A percentile compares a stretch with the other conserved stretches of the same genome.
These are phyloP conservation scores for Alternaria ethzedia DNA, from an alignment of 2,329 filamentous ascomycete species.

Conservation along the genomic window DNA sequence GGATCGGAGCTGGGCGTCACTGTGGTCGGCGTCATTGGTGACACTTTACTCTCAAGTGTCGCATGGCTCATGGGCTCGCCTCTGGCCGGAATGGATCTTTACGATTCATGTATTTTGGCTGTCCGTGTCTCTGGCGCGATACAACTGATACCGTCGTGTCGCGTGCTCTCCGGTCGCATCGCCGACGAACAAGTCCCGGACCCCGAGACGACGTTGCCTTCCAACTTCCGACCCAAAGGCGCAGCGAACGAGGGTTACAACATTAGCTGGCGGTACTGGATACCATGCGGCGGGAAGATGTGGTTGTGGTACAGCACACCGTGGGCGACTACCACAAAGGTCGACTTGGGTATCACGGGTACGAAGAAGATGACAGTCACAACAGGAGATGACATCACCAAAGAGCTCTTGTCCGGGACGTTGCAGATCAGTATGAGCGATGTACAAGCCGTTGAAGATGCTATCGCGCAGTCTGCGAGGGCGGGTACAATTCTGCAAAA, in stretches of 20 bases:
- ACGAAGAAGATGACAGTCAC: neutral
- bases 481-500: accelerated
- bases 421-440: neutral
- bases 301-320: neutral
- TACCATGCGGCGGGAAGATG: neutral
- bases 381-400: neutral
- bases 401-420: neutral
- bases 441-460: neutral
- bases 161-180: neutral
- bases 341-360: neutral
- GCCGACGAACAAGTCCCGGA: neutral
- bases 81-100: neutral
- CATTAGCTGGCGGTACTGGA: neutral
- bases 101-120: neutral
- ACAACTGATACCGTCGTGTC: neutral
- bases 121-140: neutral
- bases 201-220: neutral
- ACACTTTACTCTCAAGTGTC: neutral
- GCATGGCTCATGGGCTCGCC: neutral
- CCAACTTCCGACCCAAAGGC: neutral
- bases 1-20: neutral
- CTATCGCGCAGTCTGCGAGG: neutral
- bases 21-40: neutral
- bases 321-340: neutral
- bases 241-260: neutral